Base-by-base conservation (phyloP, 305 asterid genomes). In the Salvia sclarea region DNA sequence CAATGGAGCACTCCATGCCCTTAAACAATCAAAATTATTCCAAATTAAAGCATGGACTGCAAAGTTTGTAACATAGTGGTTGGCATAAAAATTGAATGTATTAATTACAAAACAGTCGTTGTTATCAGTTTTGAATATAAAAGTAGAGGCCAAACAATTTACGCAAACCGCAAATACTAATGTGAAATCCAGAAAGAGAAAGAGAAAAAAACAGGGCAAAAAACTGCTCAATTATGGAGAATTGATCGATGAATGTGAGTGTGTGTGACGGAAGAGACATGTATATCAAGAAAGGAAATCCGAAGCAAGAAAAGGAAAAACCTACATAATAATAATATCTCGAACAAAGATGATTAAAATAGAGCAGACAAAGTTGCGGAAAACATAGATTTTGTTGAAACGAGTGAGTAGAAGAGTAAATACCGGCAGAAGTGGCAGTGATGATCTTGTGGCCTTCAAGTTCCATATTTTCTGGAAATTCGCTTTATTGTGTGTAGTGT, bases 1-100 rank as follows among this genome's bases (percentile, higher is more conserved):
- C 98, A 93, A 16, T 79, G 18, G 77, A 88, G 73, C 66, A 82
- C 80, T 38, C 79, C 91, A 13, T 76, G 86, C 73, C 85, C 98
- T 93, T 81, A 72, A 68, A 82, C 56, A 73, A 73, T 68, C 68
- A 59, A 65, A 4, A 58, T 10, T 6, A 3, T 6, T 52, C n/a
- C 12, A 61, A 41, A 3, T 61, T 2, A 24, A 38, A n/a, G n/a
- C 11, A 61, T 8, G 1, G 35, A 37, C 37, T 31, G 35, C 37
- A 35, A 28, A 8, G 45, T 16, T n/a, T n/a, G n/a, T n/a, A n/a
- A 9, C 33, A 17, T 57, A 33, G 4, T 5, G 24, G 33, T 54
- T 13, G 41, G 6, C 61, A 70, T 4, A 50, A 2, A 41, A 40
- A 64, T 35, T 16, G 49, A 43, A 65, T 28, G 12, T 62, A 30